These are phyloP conservation scores for Aspergillus sp. DNA, from an alignment of 2,329 filamentous ascomycete species.

Conservation along the genomic window DNA sequence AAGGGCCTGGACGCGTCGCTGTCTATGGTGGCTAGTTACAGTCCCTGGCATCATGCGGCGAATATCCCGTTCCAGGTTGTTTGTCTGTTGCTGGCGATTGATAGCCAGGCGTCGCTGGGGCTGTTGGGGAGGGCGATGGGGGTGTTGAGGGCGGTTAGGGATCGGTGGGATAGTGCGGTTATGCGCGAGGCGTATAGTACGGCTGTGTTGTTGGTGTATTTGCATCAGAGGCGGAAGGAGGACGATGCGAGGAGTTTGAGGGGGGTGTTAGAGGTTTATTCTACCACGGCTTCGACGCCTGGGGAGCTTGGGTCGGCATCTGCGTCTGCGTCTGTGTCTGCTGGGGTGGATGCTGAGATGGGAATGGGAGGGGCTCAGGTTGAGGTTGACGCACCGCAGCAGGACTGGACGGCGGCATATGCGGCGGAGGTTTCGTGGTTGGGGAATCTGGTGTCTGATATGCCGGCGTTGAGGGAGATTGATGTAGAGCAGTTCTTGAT, in stretches of 20 bases:
- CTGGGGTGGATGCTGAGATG: too few relatives aligned
- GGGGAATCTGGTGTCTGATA: not conserved
- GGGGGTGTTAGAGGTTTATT: too few relatives aligned
- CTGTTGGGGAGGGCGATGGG: slow-evolving; percentile 53
- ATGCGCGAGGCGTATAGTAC: slow-evolving; percentile 54
- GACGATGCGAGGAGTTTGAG: slow-evolving; percentile 25
- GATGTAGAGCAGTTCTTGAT: not conserved
- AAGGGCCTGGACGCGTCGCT: slow-evolving; percentile 48
- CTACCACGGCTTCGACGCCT: too few relatives aligned
- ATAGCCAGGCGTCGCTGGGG: slow-evolving; percentile 49
- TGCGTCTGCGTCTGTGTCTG: too few relatives aligned
- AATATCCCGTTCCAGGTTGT: slow-evolving; percentile 61
- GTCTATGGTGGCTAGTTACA: slow-evolving; percentile 42
- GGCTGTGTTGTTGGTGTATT: slow-evolving; percentile 50
- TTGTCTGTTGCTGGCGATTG: slow-evolving; percentile 55
- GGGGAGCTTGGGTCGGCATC: too few relatives aligned
- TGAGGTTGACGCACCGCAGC: not conserved
- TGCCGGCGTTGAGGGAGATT: not conserved
- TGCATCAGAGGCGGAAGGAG: slow-evolving; percentile 51
- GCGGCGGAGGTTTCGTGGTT: not conserved
- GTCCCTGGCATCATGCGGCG: slow-evolving; percentile 59
- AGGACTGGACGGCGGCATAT: slow-evolving; percentile 18
- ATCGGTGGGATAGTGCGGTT: slow-evolving; percentile 45
- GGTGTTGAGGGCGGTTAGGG: slow-evolving; percentile 42
- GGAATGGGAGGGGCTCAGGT: too few relatives aligned